These are phyloP conservation scores for Neurospora crassa DNA, from an alignment of 2,329 filamentous ascomycete genomes.

Conservation along the genomic window DNA sequence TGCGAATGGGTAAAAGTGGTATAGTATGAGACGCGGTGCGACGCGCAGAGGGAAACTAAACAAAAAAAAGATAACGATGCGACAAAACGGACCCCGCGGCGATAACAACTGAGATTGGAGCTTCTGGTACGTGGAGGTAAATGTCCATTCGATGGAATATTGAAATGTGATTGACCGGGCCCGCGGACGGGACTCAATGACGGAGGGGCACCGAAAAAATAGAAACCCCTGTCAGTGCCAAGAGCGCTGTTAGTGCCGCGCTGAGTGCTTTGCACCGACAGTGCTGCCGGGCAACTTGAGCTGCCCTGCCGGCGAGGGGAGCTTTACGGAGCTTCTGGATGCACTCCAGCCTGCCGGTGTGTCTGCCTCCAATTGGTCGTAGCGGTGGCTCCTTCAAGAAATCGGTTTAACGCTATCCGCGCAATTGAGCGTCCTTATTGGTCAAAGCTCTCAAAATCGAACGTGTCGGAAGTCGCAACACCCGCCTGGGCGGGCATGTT, in stretches of 20 bases:
- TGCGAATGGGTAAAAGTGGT: background rate
- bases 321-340: background rate
- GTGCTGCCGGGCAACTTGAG: background rate
- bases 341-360: background rate
- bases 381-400: background rate
- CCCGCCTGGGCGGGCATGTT: background rate
- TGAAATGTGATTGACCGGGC: background rate
- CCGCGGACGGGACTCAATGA: background rate
- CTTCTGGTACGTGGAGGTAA: background rate
- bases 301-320: background rate
- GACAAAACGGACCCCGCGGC: background rate
- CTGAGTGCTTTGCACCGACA: background rate
- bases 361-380: background rate
- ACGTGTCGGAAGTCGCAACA: background rate
- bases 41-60: background rate
- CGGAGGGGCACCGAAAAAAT: background rate
- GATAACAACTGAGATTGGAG: background rate
- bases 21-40: background rate
- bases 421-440: background rate
- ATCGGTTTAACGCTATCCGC: background rate
- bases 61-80: background rate
- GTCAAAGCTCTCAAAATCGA: background rate
- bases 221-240: background rate
- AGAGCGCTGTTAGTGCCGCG: background rate
- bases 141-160: background rate